These are phyloP conservation scores for Xylariaceae sp. DNA, from an alignment of 2,329 filamentous ascomycete genomes.

Conservation along the genomic window DNA sequence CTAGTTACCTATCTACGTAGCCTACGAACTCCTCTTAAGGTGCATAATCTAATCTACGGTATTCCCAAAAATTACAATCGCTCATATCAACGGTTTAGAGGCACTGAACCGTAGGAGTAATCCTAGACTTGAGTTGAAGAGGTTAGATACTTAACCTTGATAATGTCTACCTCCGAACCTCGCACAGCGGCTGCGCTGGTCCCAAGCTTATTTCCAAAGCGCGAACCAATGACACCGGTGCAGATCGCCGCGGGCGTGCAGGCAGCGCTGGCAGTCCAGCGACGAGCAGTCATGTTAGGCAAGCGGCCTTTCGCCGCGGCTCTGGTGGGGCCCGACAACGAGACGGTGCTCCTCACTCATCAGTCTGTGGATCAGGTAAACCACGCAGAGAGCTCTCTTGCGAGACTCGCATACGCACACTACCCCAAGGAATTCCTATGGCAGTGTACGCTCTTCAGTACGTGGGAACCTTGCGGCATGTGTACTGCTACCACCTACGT, in stretches of 20 bases:
- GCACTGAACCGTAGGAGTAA: neutral
- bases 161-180: slow-evolving; percentile 10
- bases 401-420: slow-evolving; percentile 51
- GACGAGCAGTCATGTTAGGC: slow-evolving; percentile 45
- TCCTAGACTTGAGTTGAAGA: neutral
- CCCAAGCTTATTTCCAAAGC: slow-evolving; percentile 40
- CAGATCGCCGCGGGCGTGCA: slow-evolving; percentile 46
- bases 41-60: neutral
- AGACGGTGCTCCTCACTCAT: slow-evolving; percentile 50
- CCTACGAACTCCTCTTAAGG: neutral
- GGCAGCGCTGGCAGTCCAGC: slow-evolving; percentile 46
- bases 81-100: neutral
- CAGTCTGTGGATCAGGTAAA: slow-evolving; percentile 56
- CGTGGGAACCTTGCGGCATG: slow-evolving; percentile 61
- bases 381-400: slow-evolving; percentile 54
- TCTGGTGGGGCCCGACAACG: slow-evolving; percentile 52
- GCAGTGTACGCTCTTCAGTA: slow-evolving; percentile 52
- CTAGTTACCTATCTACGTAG: neutral
- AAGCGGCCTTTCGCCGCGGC: slow-evolving; percentile 54
- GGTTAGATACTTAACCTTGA: neutral
- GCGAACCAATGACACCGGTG: slow-evolving; percentile 39
- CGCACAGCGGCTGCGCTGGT: slow-evolving; percentile 17
- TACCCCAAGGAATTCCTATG: slow-evolving; percentile 52
- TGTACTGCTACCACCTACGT: slow-evolving; percentile 41
- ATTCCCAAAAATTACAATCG: no score